Evolutionary conservation across 1,284 basidiomycete genomes (phyloP), one percentile per base, ranked within the genome.

Genomic region (Ceratobasidium papillatum): DNA sequence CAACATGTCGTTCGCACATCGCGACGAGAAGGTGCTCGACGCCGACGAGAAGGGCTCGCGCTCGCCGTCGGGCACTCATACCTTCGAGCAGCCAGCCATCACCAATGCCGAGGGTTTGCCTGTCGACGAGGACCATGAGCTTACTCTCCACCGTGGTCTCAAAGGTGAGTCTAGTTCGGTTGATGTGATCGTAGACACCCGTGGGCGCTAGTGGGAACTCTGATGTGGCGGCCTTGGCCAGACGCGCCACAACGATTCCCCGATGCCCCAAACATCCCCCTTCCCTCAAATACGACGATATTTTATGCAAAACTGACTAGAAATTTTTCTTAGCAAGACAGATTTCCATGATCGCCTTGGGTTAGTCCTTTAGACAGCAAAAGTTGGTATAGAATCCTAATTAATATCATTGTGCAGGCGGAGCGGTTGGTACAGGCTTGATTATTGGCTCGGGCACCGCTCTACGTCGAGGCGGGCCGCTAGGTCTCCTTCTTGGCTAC

Each of bases 341-440:
- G 78, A 90, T 91, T 62, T 89, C 89, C 32, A 92, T 92, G 90
- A 92, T 82, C 74, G 80, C 80, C 59, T 84, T 88, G 38, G 88
- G 8, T 47, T 12, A 47, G 45, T 47, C n/a, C n/a, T n/a, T n/a
- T n/a, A n/a, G n/a, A n/a, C n/a, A n/a, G n/a, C n/a, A n/a, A n/a
- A n/a, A n/a, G n/a, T n/a, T n/a, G n/a, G n/a, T n/a, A n/a, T n/a
- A n/a, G n/a, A n/a, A n/a, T n/a, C n/a, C n/a, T n/a, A n/a, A n/a
- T n/a, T n/a, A n/a, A n/a, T n/a, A n/a, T n/a, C n/a, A n/a, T n/a
- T 41, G 38, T 41, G 19, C 19, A 47, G 45, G 88, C 34, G 88
- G 89, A 74, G 87, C 89, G 25, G 85, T 90, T 8, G 89, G 89
- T 8, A 93, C 91, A 30, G 93, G 93, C 80, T 84, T 94, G 22